phyloP scores from a whole-genome alignment of 805 yeast genomes.

The Ogataea paradorogensis region DNA sequence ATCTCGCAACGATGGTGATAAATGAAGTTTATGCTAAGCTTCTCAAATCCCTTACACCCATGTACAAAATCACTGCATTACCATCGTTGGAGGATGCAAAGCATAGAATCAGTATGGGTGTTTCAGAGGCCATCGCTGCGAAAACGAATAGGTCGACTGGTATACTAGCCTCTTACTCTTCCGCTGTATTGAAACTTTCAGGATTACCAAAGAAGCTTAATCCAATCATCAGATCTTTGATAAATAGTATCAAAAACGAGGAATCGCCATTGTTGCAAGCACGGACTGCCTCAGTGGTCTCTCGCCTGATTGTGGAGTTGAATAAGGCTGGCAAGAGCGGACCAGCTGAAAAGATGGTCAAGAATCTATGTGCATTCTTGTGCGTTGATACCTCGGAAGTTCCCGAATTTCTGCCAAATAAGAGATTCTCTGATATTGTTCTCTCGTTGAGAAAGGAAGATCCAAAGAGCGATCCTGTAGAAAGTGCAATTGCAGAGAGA shows the following conservation, averaged over 20 bases:
- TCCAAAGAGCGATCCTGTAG: conserved; percentile 57
- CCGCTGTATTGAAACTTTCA: conserved; percentile 61
- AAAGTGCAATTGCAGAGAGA: conserved; percentile 54
- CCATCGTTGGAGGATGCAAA: conserved; percentile 78
- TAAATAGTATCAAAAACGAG: conserved; percentile 89
- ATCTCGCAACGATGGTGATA: conserved; percentile 67
- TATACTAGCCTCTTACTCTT: conserved; percentile 72
- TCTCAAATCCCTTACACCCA: conserved; percentile 58
- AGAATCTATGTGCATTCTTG: conserved; percentile 85
- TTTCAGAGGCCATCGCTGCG: conserved; percentile 62
- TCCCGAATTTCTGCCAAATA: conserved; percentile 80
- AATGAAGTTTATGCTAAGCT: conserved; percentile 65
- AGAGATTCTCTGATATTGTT: conserved; percentile 49
- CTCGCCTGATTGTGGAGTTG: conserved; percentile 60
- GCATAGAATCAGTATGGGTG: conserved; percentile 60
- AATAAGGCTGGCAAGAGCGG: conserved; percentile 55
- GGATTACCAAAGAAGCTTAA: conserved; percentile 85
- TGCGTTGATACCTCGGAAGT: conserved; percentile 96
- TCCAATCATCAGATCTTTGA: conserved; percentile 81
- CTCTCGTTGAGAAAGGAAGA: conserved; percentile 81
- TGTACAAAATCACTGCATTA: conserved; percentile 65
- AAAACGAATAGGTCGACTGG: conserved; percentile 50
- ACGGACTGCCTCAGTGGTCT: conserved; percentile 67
- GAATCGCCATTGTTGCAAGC: conserved; percentile 61
- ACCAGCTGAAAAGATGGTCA: conserved; percentile 84